Conservation (phyloP, 2,329 filamentous ascomycete species). For the Phyllosticta capitalensis region DNA sequence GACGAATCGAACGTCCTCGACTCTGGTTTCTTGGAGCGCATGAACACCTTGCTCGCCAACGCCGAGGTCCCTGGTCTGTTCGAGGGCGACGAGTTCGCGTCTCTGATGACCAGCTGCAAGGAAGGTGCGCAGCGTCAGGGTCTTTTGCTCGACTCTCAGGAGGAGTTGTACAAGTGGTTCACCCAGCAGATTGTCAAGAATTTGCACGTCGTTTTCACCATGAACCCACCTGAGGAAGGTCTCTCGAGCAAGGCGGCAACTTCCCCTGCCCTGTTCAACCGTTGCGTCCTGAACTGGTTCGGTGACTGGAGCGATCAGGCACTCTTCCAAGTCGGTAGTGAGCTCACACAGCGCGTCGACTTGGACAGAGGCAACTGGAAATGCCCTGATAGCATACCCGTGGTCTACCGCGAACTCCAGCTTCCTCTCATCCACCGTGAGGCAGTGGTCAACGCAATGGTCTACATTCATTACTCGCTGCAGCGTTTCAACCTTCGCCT, state of each 20-base stretch:
- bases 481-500: constrained; percentile 82
- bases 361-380: constrained; percentile 78
- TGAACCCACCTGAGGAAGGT: constrained; percentile 96
- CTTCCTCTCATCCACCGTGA: constrained; percentile 86
- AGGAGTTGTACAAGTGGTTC: constrained; percentile 99
- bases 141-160: constrained; percentile 87
- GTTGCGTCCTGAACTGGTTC: constrained; percentile 99
- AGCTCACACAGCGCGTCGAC: constrained; percentile 93
- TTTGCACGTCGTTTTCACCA: constrained; percentile 96
- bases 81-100: constrained; percentile 95
- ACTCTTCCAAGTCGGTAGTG: constrained; percentile 91
- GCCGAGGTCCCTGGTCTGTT: constrained; percentile 98
- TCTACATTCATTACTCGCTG: constrained; percentile 94
- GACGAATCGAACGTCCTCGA: constrained; percentile 98
- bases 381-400: constrained; percentile 82
- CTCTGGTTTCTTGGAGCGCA: constrained; percentile 95
- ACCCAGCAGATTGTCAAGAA: constrained; percentile 99
- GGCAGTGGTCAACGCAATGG: constrained; percentile 94
- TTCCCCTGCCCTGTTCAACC: constrained; percentile 96
- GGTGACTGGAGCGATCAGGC: constrained; percentile 99
- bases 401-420: constrained; percentile 77
- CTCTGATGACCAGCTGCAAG: constrained; percentile 98
- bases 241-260: constrained; percentile 94
- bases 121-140: constrained; percentile 96
- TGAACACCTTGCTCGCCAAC: constrained; percentile 98